These are phyloP conservation scores for Annona squamosa DNA, from an alignment of 164 flowering plant species.

Conservation along the genomic window DNA sequence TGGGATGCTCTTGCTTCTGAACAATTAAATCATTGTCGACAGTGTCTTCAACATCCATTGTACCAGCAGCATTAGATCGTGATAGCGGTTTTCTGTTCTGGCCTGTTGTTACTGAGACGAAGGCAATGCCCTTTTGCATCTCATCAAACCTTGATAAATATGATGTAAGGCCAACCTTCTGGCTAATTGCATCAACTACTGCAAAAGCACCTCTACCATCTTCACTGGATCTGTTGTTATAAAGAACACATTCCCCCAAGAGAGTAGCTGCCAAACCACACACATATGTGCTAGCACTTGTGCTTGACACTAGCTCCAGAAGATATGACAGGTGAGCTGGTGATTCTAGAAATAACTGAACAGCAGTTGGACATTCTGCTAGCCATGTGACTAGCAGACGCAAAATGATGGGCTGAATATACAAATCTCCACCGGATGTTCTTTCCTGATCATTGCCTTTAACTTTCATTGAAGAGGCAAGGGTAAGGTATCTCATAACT, in stretches of 20 bases:
- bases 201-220: constrained; percentile 53
- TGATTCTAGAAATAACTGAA: constrained; percentile 71
- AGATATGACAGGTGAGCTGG: constrained; percentile 79
- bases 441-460: constrained; percentile 37
- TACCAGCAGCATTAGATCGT: constrained; percentile 69
- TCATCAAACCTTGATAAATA: constrained; percentile 78
- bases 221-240: constrained; percentile 40
- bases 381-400: constrained; percentile 81
- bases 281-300: constrained; percentile 40
- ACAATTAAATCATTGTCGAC: constrained; percentile 32
- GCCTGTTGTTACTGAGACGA: constrained; percentile 39
- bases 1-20: constrained; percentile 51
- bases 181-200: constrained; percentile 79
- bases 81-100: constrained; percentile 47
- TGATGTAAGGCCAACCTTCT: constrained; percentile 77
- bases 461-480: constrained; percentile 58
- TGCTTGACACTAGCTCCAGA: constrained; percentile 70
- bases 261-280: constrained; percentile 81
- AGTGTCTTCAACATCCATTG: constrained; percentile 61
- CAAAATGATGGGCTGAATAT: constrained; percentile 65
- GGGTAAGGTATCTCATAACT: constrained; percentile 70
- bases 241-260: constrained; percentile 84
- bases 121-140: constrained; percentile 60
- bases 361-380: constrained; percentile 75
- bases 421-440: constrained; percentile 21